Evolutionary conservation across 305 asterid genomes (phyloP).

Genomic region (Solanum hybrid): DNA sequence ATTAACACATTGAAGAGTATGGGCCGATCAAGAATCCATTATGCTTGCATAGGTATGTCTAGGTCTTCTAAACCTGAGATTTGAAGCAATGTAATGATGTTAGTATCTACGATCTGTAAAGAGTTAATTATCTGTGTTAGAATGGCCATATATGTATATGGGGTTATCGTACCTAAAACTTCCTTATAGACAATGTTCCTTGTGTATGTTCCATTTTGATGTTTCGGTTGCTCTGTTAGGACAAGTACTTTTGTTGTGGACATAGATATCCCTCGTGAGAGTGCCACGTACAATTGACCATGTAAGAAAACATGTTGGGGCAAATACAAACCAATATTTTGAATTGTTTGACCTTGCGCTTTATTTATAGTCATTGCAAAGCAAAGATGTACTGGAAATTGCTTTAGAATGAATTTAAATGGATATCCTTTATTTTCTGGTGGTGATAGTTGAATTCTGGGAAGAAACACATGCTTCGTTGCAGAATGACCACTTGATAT

Average conservation of each 20-base stretch:
- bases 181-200: not conserved
- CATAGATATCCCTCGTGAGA: not conserved
- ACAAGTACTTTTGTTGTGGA: not conserved
- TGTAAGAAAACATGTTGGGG: not conserved
- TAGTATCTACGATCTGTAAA: not conserved
- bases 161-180: not conserved
- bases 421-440: not conserved
- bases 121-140: not conserved
- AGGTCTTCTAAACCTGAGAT: not conserved
- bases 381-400: not conserved
- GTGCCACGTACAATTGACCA: not conserved
- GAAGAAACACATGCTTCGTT: not conserved
- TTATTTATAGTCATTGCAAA: not conserved
- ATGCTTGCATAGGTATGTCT: not conserved
- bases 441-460: not conserved
- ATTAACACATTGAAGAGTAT: not conserved
- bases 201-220: not conserved
- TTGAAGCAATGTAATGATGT: not conserved
- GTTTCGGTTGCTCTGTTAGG: not conserved
- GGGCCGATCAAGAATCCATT: not conserved
- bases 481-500: not conserved
- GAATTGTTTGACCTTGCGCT: not conserved
- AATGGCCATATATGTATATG: not conserved
- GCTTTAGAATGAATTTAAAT: too few relatives aligned
- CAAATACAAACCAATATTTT: not conserved